Evolutionary conservation across 768 basidiomycete species (phyloP).

Genomic region (Naganishia vaughanmartiniae): DNA sequence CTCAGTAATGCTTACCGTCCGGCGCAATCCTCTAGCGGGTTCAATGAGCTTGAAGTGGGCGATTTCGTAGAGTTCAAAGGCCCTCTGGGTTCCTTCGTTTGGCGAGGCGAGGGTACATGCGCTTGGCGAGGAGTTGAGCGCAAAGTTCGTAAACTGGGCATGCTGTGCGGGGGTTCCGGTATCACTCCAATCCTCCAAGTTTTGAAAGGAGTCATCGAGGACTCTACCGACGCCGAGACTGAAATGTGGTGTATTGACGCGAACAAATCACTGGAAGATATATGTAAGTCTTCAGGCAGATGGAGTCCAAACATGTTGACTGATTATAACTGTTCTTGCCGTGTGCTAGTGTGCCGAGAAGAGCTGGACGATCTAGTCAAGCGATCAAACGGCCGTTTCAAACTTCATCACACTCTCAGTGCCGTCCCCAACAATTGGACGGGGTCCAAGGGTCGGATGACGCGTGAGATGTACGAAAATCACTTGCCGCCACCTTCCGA

Average conservation of each 20-base stretch:
- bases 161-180: conserved; percentile 64
- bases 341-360: conserved; percentile 52
- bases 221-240: conserved; percentile 52
- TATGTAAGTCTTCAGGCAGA: conserved; percentile 42
- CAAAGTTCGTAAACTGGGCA: conserved; percentile 55
- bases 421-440: conserved; percentile 53
- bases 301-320: neutral
- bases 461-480: conserved; percentile 51
- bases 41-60: conserved; percentile 57
- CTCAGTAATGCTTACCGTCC: neutral
- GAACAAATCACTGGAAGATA: conserved; percentile 59
- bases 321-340: neutral
- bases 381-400: conserved; percentile 45
- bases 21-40: conserved; percentile 41
- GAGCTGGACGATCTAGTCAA: conserved; percentile 56
- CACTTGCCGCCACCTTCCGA: conserved; percentile 55
- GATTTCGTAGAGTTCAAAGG: conserved; percentile 63
- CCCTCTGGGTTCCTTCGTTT: conserved; percentile 62
- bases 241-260: conserved; percentile 58
- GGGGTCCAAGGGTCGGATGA: conserved; percentile 55
- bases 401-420: conserved; percentile 57
- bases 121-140: conserved; percentile 52
- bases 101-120: conserved; percentile 56
- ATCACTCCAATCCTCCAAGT: conserved; percentile 65
- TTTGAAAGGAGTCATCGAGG: conserved; percentile 57